phyloP scores from a whole-genome alignment of 2,329 filamentous ascomycete genomes.

The Penicillium sp. region DNA sequence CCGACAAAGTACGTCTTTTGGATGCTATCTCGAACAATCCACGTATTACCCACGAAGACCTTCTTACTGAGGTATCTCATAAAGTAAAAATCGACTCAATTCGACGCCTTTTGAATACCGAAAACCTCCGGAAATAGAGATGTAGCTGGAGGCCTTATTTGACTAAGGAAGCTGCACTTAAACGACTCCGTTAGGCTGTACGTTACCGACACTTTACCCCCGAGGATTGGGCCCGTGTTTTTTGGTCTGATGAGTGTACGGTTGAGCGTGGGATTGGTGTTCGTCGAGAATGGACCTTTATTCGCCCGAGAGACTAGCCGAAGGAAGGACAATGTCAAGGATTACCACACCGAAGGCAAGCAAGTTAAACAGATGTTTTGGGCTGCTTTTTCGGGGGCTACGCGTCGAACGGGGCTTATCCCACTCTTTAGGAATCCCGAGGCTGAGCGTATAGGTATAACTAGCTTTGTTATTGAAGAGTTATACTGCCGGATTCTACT shows the following conservation, averaged over 20 bases:
- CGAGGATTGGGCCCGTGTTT: constrained; percentile 10
- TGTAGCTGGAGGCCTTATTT: background rate
- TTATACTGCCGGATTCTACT: constrained; percentile 9
- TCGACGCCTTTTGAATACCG: too few species aligned
- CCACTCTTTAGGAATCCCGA: too few species aligned
- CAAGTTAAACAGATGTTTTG: constrained; percentile 21
- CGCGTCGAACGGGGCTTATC: background rate
- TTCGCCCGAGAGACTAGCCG: constrained; percentile 1
- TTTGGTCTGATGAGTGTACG: constrained; percentile 13
- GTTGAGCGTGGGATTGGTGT: constrained; percentile 11
- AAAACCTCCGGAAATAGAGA: too few species aligned
- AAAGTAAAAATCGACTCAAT: too few species aligned
- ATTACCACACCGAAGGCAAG: constrained; percentile 1
- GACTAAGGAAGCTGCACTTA: background rate
- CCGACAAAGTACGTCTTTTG: too few species aligned
- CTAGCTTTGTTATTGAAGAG: too few species aligned
- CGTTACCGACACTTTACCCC: constrained; percentile 6
- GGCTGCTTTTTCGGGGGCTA: constrained; percentile 13
- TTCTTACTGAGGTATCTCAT: too few species aligned
- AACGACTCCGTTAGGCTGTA: constrained; percentile 10
- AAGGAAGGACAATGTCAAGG: constrained; percentile 3
- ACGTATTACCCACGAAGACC: too few species aligned
- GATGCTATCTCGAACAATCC: too few species aligned
- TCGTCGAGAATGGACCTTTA: too few species aligned
- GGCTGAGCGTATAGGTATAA: too few species aligned